Evolutionary conservation across 2,329 filamentous ascomycete genomes (phyloP), one percentile per base, ranked within the genome.

Genomic region (Apiospora malaysiana): DNA sequence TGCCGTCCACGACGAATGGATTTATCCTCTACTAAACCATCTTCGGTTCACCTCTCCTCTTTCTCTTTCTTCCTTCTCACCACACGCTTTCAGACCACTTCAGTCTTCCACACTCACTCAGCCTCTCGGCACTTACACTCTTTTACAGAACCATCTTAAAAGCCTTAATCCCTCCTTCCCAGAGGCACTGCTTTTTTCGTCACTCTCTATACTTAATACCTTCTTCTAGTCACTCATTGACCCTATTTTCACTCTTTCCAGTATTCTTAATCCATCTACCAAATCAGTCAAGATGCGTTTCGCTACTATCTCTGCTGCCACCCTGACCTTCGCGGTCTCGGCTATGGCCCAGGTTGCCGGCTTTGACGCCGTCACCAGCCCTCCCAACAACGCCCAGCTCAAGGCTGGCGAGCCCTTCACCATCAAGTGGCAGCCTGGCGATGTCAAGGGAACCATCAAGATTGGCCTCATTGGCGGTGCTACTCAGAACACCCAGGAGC

Each of bases 401-500:
- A 72, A 79, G 65, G 73, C 87, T 56, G 89, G 89, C 75, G 74
- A 82, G 75, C 80, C 82, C 69, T 87, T 84, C 78, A 80, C 80
- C 73, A 83, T 91, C 78, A 79, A 80, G 74, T 91, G 89, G 89
- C 73, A 80, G 40, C 76, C 82, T 40, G 76, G 80, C 69, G 75
- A 80, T 72, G 84, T 84, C 80, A 78, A 79, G 59, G 83, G 81
- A 72, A 79, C 81, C 71, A 81, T 90, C 77, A 83, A 82, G 73
- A 86, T 92, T 79, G 77, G 80, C 75, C 85, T 91, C 72, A 82
- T 91, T 70, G 86, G 87, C 71, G 90, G 89, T 75, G 75, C 79
- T 5, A 79, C 79, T 72, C 82, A 84, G 73, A 70, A 73, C 72
- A 82, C 79, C 68, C 86, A 89, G 73, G 75, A 82, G 70, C 73